Base-by-base conservation (phyloP, 2,329 filamentous ascomycete genomes). In the Fusarium sp. region DNA sequence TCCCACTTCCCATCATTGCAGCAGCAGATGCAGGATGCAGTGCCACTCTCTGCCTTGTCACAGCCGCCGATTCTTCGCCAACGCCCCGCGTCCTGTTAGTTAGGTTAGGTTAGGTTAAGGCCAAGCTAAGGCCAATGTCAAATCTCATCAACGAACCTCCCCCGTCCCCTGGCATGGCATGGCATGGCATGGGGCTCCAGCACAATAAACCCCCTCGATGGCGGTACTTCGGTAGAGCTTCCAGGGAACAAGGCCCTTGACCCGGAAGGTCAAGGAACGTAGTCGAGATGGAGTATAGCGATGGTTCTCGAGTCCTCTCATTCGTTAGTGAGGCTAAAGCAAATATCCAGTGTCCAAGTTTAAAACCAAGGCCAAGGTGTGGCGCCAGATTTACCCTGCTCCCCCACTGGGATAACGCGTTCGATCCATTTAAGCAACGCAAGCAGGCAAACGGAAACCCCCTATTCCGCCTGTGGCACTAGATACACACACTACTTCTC, bases 151-250 rank as follows among this genome's bases (percentile, higher is more conserved):
- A 45, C 31, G 49, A 42, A 45, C 39, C 26, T 48, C 45, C 20
- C 20, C 7, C 28, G 24, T 54, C 51, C 51, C 51, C 51, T 51
- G 48, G 48, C 31, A 14, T 39, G 24, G 51, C 33, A 14, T 39
- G 24, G 51, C 33, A 48, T 22, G 26, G 13, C 20, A 14, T 20
- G 38, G 45, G 31, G 31, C 17, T 51, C 48, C 48, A 51, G 48
- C 24, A 17, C 24, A 54, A 54, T 28, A 44, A 44, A 22, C 33
- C 33, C 59, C 51, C 39, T 58, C 47, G 36, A 64, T 54, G 66
- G 67, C 66, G 67, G 67, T 70, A 70, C 67, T 70, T 70, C 67
- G 67, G 67, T 66, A 70, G 51, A 54, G 49, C n/a, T 48, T 52
- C 67, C 56, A 52, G 60, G 41, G 54, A 66, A 47, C 49, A 39